A percentile compares a stretch with the other conserved stretches of the same genome.
Evolutionary conservation across 257 asterid species (phyloP).

Genomic region (Agastache rugosa): DNA sequence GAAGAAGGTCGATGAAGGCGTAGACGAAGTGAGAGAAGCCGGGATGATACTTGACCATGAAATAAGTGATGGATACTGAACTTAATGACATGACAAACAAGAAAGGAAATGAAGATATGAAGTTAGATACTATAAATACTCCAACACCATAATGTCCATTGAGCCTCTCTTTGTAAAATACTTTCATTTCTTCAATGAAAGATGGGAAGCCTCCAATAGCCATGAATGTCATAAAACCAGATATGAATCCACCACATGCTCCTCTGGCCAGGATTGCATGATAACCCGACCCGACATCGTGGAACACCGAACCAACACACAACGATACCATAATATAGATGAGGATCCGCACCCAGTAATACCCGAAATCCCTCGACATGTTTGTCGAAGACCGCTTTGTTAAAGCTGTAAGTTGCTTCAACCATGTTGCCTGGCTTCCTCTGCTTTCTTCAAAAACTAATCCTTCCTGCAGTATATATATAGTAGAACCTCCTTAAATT

Average conservation of each 20-base stretch:
- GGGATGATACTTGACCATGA: slow-evolving; percentile 69
- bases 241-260: slow-evolving; percentile 82
- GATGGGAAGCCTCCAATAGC: slow-evolving; percentile 97
- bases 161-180: slow-evolving; percentile 68
- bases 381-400: slow-evolving; percentile 73
- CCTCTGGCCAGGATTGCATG: slow-evolving; percentile 75
- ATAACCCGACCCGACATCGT: slow-evolving; percentile 61
- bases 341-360: slow-evolving; percentile 79
- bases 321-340: slow-evolving; percentile 64
- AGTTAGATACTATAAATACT: slow-evolving; percentile 71
- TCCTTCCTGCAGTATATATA: slow-evolving; percentile 50
- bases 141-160: slow-evolving; percentile 88
- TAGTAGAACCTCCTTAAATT: too few species aligned
- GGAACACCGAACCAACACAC: slow-evolving; percentile 80
- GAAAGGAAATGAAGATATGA: slow-evolving; percentile 83
- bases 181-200: slow-evolving; percentile 95
- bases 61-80: slow-evolving; percentile 67
- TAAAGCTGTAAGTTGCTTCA: slow-evolving; percentile 65
- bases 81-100: slow-evolving; percentile 60
- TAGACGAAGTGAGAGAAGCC: slow-evolving; percentile 69
- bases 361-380: slow-evolving; percentile 89
- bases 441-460: slow-evolving; percentile 37
- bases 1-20: slow-evolving; percentile 55
- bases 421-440: slow-evolving; percentile 75
- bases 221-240: slow-evolving; percentile 96